Base-by-base conservation (phyloP, 805 yeast species). In the Myxozyma monticola region DNA sequence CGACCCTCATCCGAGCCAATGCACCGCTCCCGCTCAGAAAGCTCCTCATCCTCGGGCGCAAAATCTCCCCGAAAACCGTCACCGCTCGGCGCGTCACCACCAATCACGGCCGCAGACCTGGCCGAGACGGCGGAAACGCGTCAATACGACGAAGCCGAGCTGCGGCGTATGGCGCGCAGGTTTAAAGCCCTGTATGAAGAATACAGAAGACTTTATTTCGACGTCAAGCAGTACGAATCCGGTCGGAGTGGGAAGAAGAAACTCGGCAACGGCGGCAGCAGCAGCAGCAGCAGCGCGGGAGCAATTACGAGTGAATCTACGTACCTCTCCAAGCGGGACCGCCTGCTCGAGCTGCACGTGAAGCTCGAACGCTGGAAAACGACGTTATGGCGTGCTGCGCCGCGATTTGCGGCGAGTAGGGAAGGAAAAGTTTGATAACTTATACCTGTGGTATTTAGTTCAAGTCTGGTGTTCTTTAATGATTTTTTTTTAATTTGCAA, bases 1-100 rank as follows among this genome's bases (percentile, higher is more conserved):
- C 14, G 59, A 61, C 18, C 35, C 25, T 14, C 29, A 8, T 37
- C 39, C 4, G 47, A 43, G n/a, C 41, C 47, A 4, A 36, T 29
- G 41, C 39, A 36, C 25, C 20, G 47, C 15, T 43, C 47, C 9
- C 26, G 47, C 2, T 43, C 41, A 2, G 41, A 43, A 37, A 36
- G 41, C 17, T 29, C 46, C 4, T 43, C 47, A 3, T 43, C 47
- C 6, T 9, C 31, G 12, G 31, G 9, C 31, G 31, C 31, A 21
- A 53, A 43, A 24, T 49, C 56, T 18, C 58, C 58, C 3, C 35
- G 53, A 21, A 55, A 54, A 29, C 57, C 51, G 20, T 54, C 58
- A 7, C 58, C 58, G n/a, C 44, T 54, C 10, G 58, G 58, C 15
- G 53, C 58, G 2, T 31, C 47, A 14, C 57, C 58, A 30, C 56